Evolutionary conservation across 2,329 filamentous ascomycete genomes (phyloP).

Genomic region (Exserohilum rostratum): DNA sequence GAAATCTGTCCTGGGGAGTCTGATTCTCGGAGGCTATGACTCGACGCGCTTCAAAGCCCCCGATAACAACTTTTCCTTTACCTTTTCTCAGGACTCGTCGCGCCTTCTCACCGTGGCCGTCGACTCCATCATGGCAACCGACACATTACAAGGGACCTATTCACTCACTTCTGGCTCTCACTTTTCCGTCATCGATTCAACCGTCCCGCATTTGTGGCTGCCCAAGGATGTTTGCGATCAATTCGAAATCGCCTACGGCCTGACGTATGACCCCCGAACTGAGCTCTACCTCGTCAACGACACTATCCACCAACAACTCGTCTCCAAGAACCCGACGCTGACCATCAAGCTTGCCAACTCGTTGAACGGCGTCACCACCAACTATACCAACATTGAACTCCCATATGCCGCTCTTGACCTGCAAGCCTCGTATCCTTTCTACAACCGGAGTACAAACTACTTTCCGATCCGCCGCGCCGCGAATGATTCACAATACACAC

Average conservation of each 20-base stretch:
- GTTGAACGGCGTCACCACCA: conserved; percentile 35
- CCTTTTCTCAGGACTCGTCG: conserved; percentile 40
- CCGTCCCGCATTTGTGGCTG: conserved; percentile 51
- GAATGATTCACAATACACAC: conserved; percentile 62
- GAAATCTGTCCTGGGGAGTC: conserved; percentile 43
- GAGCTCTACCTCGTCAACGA: conserved; percentile 51
- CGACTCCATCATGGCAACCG: conserved; percentile 39
- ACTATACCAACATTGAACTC: conserved; percentile 52
- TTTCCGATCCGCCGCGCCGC: conserved; percentile 68
- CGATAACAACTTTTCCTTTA: conserved; percentile 38
- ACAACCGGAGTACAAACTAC: conserved; percentile 68
- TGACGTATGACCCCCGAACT: conserved; percentile 46
- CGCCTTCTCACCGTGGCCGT: conserved; percentile 43
- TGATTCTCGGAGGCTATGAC: conserved; percentile 53
- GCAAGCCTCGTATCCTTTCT: conserved; percentile 57
- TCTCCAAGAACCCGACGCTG: conserved; percentile 41
- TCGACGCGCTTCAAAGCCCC: conserved; percentile 43
- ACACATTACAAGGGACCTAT: conserved; percentile 43
- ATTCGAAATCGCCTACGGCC: conserved; percentile 49
- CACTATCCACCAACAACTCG: conserved; percentile 42
- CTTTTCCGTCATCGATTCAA: conserved; percentile 50
- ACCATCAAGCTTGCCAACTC: conserved; percentile 48
- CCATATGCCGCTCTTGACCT: conserved; percentile 58
- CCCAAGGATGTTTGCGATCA: conserved; percentile 47
- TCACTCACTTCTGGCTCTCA: conserved; percentile 39